Percentiles rank a stretch among this genome's conserved stretches.
These are phyloP conservation scores for Paragyromitra xinjiangensis DNA, from an alignment of 495 filamentous ascomycete genomes.

Conservation along the genomic window DNA sequence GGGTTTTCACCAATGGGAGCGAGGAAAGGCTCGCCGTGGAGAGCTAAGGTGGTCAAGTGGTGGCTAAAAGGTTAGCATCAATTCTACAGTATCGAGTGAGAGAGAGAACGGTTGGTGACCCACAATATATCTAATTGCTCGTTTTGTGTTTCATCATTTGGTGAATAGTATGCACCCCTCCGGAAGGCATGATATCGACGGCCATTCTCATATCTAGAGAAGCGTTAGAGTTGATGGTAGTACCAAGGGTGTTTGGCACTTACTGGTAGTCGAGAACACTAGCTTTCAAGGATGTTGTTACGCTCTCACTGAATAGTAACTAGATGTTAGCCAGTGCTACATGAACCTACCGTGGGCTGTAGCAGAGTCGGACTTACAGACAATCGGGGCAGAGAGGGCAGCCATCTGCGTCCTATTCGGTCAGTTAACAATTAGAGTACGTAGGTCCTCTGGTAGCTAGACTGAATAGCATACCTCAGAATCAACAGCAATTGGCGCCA, in stretches of 20 bases:
- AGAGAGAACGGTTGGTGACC: slow-evolving; percentile 18
- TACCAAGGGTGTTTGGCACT: background rate
- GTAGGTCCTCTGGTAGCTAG: background rate
- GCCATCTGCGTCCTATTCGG: slow-evolving; percentile 14
- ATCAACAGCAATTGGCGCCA: slow-evolving; percentile 8
- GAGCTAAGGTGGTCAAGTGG: slow-evolving; percentile 62
- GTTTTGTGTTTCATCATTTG: slow-evolving; percentile 66
- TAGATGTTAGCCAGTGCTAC: background rate
- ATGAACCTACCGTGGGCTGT: no score
- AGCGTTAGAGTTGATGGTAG: no score
- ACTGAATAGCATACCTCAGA: background rate
- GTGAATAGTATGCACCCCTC: slow-evolving; percentile 64
- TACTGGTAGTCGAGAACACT: slow-evolving; percentile 40
- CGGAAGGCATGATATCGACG: slow-evolving; percentile 65
- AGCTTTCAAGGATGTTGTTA: slow-evolving; percentile 37
- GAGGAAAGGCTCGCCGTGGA: slow-evolving; percentile 66
- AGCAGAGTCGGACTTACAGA: slow-evolving; percentile 4
- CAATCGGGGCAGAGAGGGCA: slow-evolving; percentile 32
- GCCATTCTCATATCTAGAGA: slow-evolving; percentile 38
- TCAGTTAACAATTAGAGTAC: background rate
- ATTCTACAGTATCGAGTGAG: no score
- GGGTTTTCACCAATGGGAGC: slow-evolving; percentile 66
- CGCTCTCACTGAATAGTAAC: slow-evolving; percentile 23
- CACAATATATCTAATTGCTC: slow-evolving; percentile 61
- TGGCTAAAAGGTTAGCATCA: slow-evolving; percentile 57